A percentile compares a stretch with the other conserved stretches of the same genome.
phyloP scores from a whole-genome alignment of 345 rosid genomes.

The Cardiospermum halicacabum region DNA sequence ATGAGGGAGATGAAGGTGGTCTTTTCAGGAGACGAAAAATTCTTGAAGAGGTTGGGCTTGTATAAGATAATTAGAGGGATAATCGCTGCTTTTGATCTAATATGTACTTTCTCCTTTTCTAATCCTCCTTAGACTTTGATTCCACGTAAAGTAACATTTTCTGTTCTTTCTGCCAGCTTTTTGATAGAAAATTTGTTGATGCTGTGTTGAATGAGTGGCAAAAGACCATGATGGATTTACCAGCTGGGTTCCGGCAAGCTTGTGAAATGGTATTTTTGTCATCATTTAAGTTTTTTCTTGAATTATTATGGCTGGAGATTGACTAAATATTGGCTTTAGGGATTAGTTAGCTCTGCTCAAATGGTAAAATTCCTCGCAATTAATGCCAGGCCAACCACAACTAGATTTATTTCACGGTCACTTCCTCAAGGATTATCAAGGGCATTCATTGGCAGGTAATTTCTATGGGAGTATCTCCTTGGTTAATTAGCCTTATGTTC shows the following conservation, averaged over 20 bases:
- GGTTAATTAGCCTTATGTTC: not conserved
- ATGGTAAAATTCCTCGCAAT: conserved; percentile 86
- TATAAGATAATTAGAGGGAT: not conserved
- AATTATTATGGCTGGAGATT: conserved; percentile 13
- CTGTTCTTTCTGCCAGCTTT: conserved; percentile 49
- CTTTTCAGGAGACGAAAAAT: conserved; percentile 75
- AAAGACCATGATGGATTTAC: conserved; percentile 88
- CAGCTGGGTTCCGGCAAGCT: conserved; percentile 97
- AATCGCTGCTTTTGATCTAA: not conserved
- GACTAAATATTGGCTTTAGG: conserved; percentile 49
- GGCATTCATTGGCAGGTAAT: conserved; percentile 95
- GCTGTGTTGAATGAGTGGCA: conserved; percentile 98
- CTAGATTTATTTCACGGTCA: conserved; percentile 76
- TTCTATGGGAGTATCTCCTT: not conserved
- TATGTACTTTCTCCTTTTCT: not conserved
- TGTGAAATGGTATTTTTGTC: conserved; percentile 71
- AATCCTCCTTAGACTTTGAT: conserved; percentile 3
- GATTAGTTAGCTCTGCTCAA: conserved; percentile 97
- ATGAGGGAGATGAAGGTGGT: conserved; percentile 90
- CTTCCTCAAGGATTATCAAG: conserved; percentile 84
- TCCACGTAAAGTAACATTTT: conserved; percentile 11
- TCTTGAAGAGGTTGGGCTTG: conserved; percentile 69
- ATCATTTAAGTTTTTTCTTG: conserved; percentile 6
- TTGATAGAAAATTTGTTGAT: conserved; percentile 85
- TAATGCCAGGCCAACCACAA: conserved; percentile 89